A percentile compares a stretch with the other conserved stretches of the same genome.
Conservation (phyloP, 495 filamentous ascomycete genomes). For the Trichocladium uniseriatum region DNA sequence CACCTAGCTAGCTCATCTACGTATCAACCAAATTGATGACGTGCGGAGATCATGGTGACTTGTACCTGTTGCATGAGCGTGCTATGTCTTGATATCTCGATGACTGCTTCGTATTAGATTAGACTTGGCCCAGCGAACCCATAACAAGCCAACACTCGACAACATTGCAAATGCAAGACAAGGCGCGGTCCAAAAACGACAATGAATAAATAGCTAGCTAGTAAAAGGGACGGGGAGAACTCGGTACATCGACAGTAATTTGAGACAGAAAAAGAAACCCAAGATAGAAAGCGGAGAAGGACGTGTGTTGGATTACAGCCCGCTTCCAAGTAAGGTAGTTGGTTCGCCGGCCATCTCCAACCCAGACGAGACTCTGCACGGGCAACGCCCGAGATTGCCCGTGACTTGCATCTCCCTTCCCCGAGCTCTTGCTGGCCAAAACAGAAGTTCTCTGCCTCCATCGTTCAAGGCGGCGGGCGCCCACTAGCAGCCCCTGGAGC, state of each 20-base stretch:
- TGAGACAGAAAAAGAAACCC: slow-evolving; percentile 9
- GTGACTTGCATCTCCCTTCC: not conserved
- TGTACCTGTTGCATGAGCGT: too few relatives aligned
- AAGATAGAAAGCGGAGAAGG: slow-evolving; percentile 9
- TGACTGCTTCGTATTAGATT: too few relatives aligned
- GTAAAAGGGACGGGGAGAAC: slow-evolving; percentile 10
- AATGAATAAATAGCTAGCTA: slow-evolving; percentile 18
- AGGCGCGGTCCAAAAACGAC: slow-evolving; percentile 9
- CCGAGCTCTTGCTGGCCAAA: slow-evolving; percentile 4
- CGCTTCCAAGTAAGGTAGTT: not conserved
- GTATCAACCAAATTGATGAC: too few relatives aligned
- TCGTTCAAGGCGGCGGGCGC: not conserved
- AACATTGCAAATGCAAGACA: not conserved
- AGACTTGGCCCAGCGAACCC: too few relatives aligned
- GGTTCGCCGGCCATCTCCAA: slow-evolving; percentile 2
- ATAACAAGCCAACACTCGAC: too few relatives aligned
- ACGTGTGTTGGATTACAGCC: not conserved
- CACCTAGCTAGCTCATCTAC: too few relatives aligned
- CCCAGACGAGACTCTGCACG: slow-evolving; percentile 1
- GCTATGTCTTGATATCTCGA: too few relatives aligned
- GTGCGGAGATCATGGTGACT: too few relatives aligned
- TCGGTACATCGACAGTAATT: slow-evolving; percentile 11
- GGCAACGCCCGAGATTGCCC: not conserved
- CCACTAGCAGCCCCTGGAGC: slow-evolving; percentile 1
- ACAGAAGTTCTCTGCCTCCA: not conserved